Evolutionary conservation across 1,139 yeast genomes (phyloP).

Genomic region (Pneumocystis jirovecii): DNA sequence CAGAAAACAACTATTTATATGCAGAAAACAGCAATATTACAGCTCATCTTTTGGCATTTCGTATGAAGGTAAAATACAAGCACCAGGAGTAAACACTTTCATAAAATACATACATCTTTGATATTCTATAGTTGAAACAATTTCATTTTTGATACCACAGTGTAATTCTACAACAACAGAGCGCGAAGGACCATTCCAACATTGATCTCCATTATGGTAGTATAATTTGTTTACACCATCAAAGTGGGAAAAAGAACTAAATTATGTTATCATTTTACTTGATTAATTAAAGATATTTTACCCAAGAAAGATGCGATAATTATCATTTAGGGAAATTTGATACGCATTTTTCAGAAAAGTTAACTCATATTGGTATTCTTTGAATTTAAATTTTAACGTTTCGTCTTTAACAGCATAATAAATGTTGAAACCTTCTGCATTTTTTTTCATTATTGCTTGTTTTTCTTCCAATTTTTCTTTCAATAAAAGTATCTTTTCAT

Average conservation of each 20-base stretch:
- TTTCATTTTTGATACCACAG: constrained; percentile 48
- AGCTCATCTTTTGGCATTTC: background rate
- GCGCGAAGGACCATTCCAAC: constrained; percentile 93
- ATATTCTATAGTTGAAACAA: constrained; percentile 64
- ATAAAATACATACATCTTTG: constrained; percentile 49
- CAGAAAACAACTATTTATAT: no score
- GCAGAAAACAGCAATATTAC: background rate
- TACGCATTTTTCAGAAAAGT: constrained; percentile 43
- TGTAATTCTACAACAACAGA: constrained; percentile 47
- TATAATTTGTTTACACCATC: background rate
- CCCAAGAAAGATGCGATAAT: background rate
- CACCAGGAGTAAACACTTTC: background rate
- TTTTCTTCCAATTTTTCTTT: background rate
- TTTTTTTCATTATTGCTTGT: background rate
- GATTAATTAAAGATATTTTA: background rate
- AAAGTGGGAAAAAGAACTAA: background rate
- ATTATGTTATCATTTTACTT: background rate
- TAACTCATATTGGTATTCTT: constrained; percentile 43
- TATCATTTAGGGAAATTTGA: constrained; percentile 29
- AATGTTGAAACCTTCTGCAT: background rate
- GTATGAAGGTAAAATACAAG: background rate
- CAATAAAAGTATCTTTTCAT: background rate
- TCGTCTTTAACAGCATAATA: background rate
- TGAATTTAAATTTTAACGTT: background rate
- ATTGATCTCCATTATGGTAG: constrained; percentile 48